A percentile compares a stretch with the other conserved stretches of the same genome.
Evolutionary conservation across 2,329 filamentous ascomycete species (phyloP).

Genomic region (Colletotrichum cordylinicola): DNA sequence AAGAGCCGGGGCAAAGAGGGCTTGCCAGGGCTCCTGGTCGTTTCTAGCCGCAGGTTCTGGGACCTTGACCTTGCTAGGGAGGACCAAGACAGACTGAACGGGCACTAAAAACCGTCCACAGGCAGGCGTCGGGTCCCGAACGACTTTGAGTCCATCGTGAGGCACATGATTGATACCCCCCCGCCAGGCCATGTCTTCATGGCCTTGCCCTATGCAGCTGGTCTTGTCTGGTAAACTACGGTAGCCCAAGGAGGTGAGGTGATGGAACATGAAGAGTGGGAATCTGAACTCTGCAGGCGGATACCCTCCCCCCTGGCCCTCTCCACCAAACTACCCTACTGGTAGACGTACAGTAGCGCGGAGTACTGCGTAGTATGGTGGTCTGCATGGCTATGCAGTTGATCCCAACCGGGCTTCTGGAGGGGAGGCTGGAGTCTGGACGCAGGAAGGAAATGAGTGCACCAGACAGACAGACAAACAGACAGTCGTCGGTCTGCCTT

Average conservation of each 20-base stretch:
- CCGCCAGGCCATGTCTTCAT: background rate
- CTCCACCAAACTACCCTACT: constrained; percentile 11
- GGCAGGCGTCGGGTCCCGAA: background rate
- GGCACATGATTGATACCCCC: background rate
- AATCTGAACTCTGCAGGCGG: constrained; percentile 7
- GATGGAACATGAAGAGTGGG: constrained; percentile 2
- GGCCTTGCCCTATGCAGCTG: background rate
- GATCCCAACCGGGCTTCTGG: background rate
- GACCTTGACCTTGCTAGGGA: background rate
- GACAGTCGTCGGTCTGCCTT: background rate
- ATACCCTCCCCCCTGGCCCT: background rate
- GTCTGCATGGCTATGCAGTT: background rate
- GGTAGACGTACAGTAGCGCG: constrained; percentile 14
- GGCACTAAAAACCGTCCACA: constrained; percentile 5
- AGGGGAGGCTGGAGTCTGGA: background rate
- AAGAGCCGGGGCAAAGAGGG: background rate
- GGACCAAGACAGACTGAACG: background rate
- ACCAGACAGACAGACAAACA: background rate
- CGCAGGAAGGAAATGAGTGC: background rate
- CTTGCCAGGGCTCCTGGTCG: background rate
- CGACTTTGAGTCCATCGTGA: background rate
- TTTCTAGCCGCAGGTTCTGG: background rate
- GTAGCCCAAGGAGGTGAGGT: background rate
- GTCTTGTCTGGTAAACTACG: background rate
- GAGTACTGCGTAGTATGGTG: background rate